Evolutionary conservation across 495 filamentous ascomycete species (phyloP).

Genomic region (Trichoderma virens): DNA sequence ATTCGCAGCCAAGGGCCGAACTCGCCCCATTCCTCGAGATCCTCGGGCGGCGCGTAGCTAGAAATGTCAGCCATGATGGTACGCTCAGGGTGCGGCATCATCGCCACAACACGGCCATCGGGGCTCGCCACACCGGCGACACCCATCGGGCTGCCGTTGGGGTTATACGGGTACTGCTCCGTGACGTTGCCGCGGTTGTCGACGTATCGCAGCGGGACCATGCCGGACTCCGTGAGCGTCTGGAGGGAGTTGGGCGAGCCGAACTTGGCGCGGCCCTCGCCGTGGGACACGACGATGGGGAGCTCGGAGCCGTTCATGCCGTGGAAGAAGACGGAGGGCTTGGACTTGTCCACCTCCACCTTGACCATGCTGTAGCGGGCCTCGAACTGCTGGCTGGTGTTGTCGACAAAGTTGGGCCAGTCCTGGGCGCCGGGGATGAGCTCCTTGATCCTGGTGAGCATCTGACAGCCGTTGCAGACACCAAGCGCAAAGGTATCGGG

Average conservation of each 20-base stretch:
- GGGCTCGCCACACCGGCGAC: slow-evolving; percentile 73
- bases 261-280: slow-evolving; percentile 84
- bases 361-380: slow-evolving; percentile 83
- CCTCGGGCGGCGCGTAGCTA: slow-evolving; percentile 60
- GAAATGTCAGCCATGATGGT: slow-evolving; percentile 78
- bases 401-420: slow-evolving; percentile 86
- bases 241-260: slow-evolving; percentile 40
- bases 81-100: slow-evolving; percentile 96
- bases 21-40: slow-evolving; percentile 68
- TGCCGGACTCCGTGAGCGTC: slow-evolving; percentile 50
- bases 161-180: slow-evolving; percentile 82
- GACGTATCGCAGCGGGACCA: slow-evolving; percentile 72
- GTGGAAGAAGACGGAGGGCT: slow-evolving; percentile 80
- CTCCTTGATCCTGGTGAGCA: slow-evolving; percentile 74
- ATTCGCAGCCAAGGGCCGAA: slow-evolving; percentile 82
- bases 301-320: slow-evolving; percentile 80
- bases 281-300: slow-evolving; percentile 85
- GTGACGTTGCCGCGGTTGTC: slow-evolving; percentile 71
- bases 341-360: slow-evolving; percentile 51
- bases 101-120: slow-evolving; percentile 80
- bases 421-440: slow-evolving; percentile 76
- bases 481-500: slow-evolving; percentile 87
- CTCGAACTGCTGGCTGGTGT: slow-evolving; percentile 87
- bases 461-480: slow-evolving; percentile 97
- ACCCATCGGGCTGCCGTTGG: slow-evolving; percentile 83